phyloP scores from a whole-genome alignment of 1,284 basidiomycete species.

The Cystobasidium pallidum region DNA sequence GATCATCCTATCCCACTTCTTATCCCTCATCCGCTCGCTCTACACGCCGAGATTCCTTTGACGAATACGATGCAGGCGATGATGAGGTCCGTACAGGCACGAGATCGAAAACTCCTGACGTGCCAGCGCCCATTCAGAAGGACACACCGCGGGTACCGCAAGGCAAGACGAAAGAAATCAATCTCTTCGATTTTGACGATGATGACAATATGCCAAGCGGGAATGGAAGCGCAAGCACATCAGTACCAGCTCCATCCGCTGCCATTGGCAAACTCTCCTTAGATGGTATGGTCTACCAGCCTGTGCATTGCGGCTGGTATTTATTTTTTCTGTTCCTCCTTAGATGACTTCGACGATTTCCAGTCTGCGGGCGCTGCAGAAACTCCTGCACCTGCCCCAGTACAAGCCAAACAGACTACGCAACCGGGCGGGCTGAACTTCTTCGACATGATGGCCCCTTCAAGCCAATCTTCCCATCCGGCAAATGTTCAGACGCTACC shows the following conservation, averaged over 20 bases:
- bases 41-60: slow-evolving; percentile 60
- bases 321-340: neutral
- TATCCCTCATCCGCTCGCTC: slow-evolving; percentile 58
- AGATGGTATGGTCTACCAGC: slow-evolving; percentile 33
- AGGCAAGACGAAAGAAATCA: slow-evolving; percentile 60
- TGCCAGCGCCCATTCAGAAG: slow-evolving; percentile 57
- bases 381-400: slow-evolving; percentile 54
- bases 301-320: too few species aligned
- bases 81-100: slow-evolving; percentile 66
- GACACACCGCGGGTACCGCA: slow-evolving; percentile 58
- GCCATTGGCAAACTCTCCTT: slow-evolving; percentile 47
- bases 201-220: slow-evolving; percentile 57
- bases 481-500: neutral
- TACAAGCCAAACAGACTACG: slow-evolving; percentile 50
- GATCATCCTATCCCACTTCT: slow-evolving; percentile 36
- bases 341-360: slow-evolving; percentile 90
- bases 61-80: slow-evolving; percentile 97
- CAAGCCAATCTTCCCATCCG: neutral
- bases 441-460: slow-evolving; percentile 61
- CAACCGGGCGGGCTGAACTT: slow-evolving; percentile 54
- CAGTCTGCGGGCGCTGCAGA: slow-evolving; percentile 69
- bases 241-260: slow-evolving; percentile 59
- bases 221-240: slow-evolving; percentile 49
- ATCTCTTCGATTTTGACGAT: slow-evolving; percentile 79
- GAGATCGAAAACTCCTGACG: slow-evolving; percentile 11